Conservation (phyloP, 805 yeast species). For the Starmera amethionina region DNA sequence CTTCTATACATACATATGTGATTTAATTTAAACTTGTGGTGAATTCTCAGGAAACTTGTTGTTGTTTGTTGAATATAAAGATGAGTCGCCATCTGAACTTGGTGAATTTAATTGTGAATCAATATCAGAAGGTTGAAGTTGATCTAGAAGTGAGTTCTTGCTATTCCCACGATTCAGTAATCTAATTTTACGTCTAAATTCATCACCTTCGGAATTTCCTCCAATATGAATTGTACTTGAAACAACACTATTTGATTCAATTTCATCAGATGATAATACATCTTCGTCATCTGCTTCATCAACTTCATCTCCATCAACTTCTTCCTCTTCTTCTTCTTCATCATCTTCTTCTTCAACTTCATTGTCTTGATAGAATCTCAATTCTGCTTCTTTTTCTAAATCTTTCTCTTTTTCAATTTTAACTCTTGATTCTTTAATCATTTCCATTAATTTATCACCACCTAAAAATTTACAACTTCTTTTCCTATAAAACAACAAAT, state of each 20-base stretch:
- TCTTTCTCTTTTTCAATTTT: conserved; percentile 18
- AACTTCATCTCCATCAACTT: conserved; percentile 1
- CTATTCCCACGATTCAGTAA: conserved; percentile 11
- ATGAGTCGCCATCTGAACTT: conserved; percentile 21
- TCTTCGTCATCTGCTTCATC: conserved; percentile 3
- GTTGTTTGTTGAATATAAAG: conserved; percentile 11
- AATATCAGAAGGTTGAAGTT: conserved; percentile 7
- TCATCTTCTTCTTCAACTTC: conserved; percentile 6
- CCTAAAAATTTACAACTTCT: conserved; percentile 33
- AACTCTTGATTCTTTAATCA: conserved; percentile 32
- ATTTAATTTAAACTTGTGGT: neutral
- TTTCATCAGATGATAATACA: conserved; percentile 7
- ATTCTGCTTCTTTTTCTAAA: conserved; percentile 12
- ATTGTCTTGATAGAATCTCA: neutral
- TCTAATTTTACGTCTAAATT: conserved; percentile 16
- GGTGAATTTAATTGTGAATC: conserved; percentile 20
- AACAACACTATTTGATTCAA: conserved; percentile 2
- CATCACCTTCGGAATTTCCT: conserved; percentile 14
- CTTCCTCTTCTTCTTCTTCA: conserved; percentile 10
- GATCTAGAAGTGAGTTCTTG: neutral
- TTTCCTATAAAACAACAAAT: conserved; percentile 73
- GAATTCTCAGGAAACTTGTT: neutral
- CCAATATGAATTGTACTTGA: conserved; percentile 15
- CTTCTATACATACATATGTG: too few species aligned
- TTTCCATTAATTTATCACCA: conserved; percentile 31